A percentile compares a stretch with the other conserved stretches of the same genome.
Evolutionary conservation across 257 asterid species (phyloP).

Genomic region (Nicotiana paniculata): DNA sequence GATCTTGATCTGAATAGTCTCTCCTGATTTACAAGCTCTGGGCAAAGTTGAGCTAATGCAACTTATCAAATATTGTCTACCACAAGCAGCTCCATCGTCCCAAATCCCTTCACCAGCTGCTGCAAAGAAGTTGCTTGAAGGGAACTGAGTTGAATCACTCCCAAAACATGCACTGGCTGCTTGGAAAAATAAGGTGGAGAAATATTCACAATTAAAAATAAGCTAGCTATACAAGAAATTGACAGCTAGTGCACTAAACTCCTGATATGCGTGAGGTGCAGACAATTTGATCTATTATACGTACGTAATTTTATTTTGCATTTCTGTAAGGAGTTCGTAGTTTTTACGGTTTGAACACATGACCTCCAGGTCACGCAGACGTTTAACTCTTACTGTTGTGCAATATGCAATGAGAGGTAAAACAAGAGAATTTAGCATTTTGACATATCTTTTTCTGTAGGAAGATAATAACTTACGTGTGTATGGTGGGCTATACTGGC

Average conservation of each 20-base stretch:
- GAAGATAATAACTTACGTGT: slow-evolving; percentile 45
- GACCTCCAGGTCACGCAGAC: too few species aligned
- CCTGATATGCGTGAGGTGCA: neutral
- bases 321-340: neutral
- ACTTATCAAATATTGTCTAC: slow-evolving; percentile 61
- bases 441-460: neutral
- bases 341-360: neutral
- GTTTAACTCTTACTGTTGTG: neutral
- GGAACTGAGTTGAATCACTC: slow-evolving; percentile 45
- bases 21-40: slow-evolving; percentile 32
- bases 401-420: neutral
- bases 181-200: neutral
- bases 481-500: slow-evolving; percentile 55
- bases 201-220: neutral
- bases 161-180: slow-evolving; percentile 77
- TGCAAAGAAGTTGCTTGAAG: slow-evolving; percentile 55
- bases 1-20: slow-evolving; percentile 42
- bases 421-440: neutral
- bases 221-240: neutral
- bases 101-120: slow-evolving; percentile 81
- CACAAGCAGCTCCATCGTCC: slow-evolving; percentile 84
- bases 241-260: neutral
- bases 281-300: neutral
- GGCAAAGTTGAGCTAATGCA: slow-evolving; percentile 50
- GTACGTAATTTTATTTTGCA: neutral